phyloP scores from a whole-genome alignment of 192 early-diverging fungal genomes.

The Ambispora gerdemannii region DNA sequence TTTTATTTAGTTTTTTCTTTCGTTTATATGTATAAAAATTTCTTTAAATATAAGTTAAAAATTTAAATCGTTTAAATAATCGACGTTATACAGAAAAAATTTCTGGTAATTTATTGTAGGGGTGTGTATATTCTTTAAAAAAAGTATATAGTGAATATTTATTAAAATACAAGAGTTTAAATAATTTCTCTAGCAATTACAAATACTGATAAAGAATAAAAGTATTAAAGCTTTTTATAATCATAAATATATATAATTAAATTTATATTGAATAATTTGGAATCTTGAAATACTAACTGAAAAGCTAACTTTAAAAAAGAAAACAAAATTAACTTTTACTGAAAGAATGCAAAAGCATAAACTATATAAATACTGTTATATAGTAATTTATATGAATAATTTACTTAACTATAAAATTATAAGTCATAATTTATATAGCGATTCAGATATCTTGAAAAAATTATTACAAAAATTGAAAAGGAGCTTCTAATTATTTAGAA shows the following conservation, averaged over 20 bases:
- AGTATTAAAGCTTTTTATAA: constrained; percentile 21
- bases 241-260: constrained; percentile 23
- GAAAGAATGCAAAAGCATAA: constrained; percentile 17
- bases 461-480: constrained; percentile 4
- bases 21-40: too few relatives aligned
- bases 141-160: constrained; percentile 22
- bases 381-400: constrained; percentile 15
- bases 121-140: constrained; percentile 13
- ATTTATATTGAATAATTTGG: constrained; percentile 13
- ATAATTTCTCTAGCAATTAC: neutral
- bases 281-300: constrained; percentile 21
- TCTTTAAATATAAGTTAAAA: too few relatives aligned
- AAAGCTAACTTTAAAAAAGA: constrained; percentile 20
- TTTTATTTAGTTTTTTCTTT: too few relatives aligned
- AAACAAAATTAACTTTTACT: constrained; percentile 7
- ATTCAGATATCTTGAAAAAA: constrained; percentile 10
- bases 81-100: too few relatives aligned
- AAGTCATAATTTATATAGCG: constrained; percentile 23
- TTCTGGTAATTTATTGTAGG: too few relatives aligned
- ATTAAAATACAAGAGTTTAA: constrained; percentile 3
- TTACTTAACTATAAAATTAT: constrained; percentile 13
- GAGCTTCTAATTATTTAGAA: constrained; percentile 4
- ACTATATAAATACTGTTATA: constrained; percentile 1
- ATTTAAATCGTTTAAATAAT: too few relatives aligned
- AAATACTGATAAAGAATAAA: neutral